Conservation (phyloP, 352 stramenopile species). For the Phytophthora hibernalis region DNA sequence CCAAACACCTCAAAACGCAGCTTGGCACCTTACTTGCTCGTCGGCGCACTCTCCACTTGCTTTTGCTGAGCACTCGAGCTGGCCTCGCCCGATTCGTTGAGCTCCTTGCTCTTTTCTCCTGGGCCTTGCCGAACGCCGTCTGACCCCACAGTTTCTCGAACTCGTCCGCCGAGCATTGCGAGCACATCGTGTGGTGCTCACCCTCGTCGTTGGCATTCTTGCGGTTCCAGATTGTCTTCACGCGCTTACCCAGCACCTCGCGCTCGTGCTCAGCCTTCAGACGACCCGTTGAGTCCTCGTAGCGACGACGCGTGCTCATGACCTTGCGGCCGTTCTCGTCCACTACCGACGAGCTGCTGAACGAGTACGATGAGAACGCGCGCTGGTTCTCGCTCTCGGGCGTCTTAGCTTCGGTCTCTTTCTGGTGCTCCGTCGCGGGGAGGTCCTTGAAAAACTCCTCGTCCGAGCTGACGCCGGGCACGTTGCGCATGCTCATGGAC, state of each 20-base stretch:
- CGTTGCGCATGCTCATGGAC: slow-evolving; percentile 41
- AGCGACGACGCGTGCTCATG: slow-evolving; percentile 77
- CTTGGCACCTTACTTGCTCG: slow-evolving; percentile 20
- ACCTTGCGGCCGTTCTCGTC: slow-evolving; percentile 73
- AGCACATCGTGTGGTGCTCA: slow-evolving; percentile 69
- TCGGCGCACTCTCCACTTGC: slow-evolving; percentile 26
- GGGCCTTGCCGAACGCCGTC: slow-evolving; percentile 74
- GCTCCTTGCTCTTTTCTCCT: slow-evolving; percentile 66
- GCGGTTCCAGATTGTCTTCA: slow-evolving; percentile 85
- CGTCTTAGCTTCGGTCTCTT: slow-evolving; percentile 37
- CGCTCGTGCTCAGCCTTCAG: slow-evolving; percentile 87
- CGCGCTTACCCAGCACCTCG: slow-evolving; percentile 59
- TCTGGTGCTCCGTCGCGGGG: slow-evolving; percentile 41
- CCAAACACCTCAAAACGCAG: not conserved
- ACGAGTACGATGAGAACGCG: slow-evolving; percentile 82
- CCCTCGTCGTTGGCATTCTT: slow-evolving; percentile 68
- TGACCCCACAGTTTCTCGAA: slow-evolving; percentile 81
- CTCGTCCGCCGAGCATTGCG: slow-evolving; percentile 58
- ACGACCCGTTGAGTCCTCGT: slow-evolving; percentile 82
- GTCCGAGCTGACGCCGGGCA: slow-evolving; percentile 50
- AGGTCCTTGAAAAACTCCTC: slow-evolving; percentile 89
- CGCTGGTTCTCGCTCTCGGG: slow-evolving; percentile 41
- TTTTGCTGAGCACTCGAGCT: slow-evolving; percentile 15
- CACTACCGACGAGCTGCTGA: slow-evolving; percentile 73
- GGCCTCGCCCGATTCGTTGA: slow-evolving; percentile 50